A percentile compares a stretch with the other conserved stretches of the same genome.
phyloP scores from a whole-genome alignment of 768 basidiomycete genomes.

The Chalciporus chontae region DNA sequence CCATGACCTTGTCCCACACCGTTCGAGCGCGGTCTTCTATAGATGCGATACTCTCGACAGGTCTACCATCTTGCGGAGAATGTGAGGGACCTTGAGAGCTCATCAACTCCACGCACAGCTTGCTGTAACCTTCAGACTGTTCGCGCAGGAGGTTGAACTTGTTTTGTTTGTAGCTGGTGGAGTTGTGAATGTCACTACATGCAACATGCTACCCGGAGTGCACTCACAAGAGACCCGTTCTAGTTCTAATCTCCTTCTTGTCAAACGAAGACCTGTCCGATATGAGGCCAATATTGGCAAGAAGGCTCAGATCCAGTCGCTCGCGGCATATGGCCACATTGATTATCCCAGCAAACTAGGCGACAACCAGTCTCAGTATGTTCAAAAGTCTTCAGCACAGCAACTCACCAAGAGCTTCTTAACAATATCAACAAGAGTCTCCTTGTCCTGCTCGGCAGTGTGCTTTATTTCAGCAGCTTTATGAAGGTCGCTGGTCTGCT shows the following conservation, averaged over 20 bases:
- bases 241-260: slow-evolving; percentile 76
- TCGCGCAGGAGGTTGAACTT: slow-evolving; percentile 98
- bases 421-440: slow-evolving; percentile 53
- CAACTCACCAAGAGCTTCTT: slow-evolving; percentile 54
- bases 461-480: slow-evolving; percentile 45
- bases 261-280: slow-evolving; percentile 62
- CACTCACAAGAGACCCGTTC: slow-evolving; percentile 80
- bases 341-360: slow-evolving; percentile 55
- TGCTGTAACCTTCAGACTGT: slow-evolving; percentile 96
- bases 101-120: slow-evolving; percentile 81
- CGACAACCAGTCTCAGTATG: not conserved
- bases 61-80: slow-evolving; percentile 59
- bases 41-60: slow-evolving; percentile 52
- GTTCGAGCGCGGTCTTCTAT: slow-evolving; percentile 64
- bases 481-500: slow-evolving; percentile 24
- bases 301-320: slow-evolving; percentile 63
- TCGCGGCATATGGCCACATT: slow-evolving; percentile 64
- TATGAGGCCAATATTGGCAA: slow-evolving; percentile 65
- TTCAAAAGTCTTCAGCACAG: not conserved
- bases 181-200: slow-evolving; percentile 1
- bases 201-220: not conserved
- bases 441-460: slow-evolving; percentile 61
- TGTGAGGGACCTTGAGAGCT: slow-evolving; percentile 75
- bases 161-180: slow-evolving; percentile 88
- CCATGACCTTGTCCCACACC: slow-evolving; percentile 82